A percentile compares a stretch with the other conserved stretches of the same genome.
These are phyloP conservation scores for Mortierella polycephala DNA, from an alignment of 371 early-diverging fungal genomes.

Conservation along the genomic window DNA sequence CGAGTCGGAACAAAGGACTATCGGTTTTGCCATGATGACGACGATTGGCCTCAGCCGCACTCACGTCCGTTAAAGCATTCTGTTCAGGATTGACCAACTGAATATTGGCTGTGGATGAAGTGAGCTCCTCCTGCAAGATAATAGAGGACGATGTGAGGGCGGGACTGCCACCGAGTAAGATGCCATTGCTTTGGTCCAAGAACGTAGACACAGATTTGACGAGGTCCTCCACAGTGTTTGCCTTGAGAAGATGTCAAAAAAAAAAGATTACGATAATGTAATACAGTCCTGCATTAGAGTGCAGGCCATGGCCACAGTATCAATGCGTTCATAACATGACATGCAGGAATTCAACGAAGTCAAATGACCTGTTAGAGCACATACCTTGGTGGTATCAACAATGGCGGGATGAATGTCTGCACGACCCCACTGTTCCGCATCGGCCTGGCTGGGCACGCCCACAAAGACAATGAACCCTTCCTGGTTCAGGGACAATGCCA, in stretches of 20 bases:
- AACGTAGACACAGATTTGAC: constrained; percentile 24
- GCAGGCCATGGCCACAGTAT: no score
- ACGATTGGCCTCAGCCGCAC: constrained; percentile 26
- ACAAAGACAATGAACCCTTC: constrained; percentile 38
- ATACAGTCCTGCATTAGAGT: no score
- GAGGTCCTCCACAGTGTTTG: constrained; percentile 21
- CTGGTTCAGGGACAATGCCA: constrained; percentile 17
- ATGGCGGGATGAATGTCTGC: constrained; percentile 30
- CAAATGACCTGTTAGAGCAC: no score
- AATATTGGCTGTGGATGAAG: constrained; percentile 40
- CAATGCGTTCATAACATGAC: no score
- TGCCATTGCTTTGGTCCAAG: constrained; percentile 31
- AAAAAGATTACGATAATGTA: no score
- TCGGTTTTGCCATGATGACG: constrained; percentile 32
- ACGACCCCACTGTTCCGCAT: constrained; percentile 24
- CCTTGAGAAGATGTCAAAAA: background rate
- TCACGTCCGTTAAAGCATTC: constrained; percentile 12
- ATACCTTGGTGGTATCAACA: constrained; percentile 34
- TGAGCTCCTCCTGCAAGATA: constrained; percentile 30
- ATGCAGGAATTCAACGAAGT: no score
- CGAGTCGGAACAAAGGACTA: constrained; percentile 29
- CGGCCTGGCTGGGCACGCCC: constrained; percentile 10
- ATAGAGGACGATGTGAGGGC: background rate
- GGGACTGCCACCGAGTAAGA: constrained; percentile 19
- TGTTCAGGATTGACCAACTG: constrained; percentile 20